phyloP scores from a whole-genome alignment of 2,329 filamentous ascomycete genomes.

The Diplocarpon rosae region DNA sequence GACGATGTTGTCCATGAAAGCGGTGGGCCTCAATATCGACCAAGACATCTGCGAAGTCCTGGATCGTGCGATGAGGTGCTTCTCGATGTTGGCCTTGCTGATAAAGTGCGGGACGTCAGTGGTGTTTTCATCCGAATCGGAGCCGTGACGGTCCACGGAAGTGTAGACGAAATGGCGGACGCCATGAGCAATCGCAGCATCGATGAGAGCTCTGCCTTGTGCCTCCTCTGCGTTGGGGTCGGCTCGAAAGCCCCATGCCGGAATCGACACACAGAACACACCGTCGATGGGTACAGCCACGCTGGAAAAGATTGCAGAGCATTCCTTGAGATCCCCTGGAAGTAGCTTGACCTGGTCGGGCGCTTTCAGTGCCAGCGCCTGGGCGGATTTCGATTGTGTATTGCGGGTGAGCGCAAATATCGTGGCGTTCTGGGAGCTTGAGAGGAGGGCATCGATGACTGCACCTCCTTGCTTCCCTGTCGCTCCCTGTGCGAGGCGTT shows the following conservation, averaged over 20 bases:
- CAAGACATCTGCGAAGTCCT: conserved; percentile 34
- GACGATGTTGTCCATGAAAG: conserved; percentile 40
- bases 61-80: conserved; percentile 36
- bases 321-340: conserved; percentile 2
- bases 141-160: conserved; percentile 45
- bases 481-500: conserved; percentile 29
- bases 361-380: too few species aligned
- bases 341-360: too few species aligned
- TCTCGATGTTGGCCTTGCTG: conserved; percentile 43
- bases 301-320: conserved; percentile 36
- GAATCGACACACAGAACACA: conserved; percentile 44
- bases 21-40: conserved; percentile 43
- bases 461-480: conserved; percentile 33
- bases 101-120: too few species aligned
- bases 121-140: conserved; percentile 24
- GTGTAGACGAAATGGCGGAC: conserved; percentile 46
- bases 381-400: conserved; percentile 32
- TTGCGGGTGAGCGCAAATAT: conserved; percentile 45
- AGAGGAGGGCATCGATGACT: conserved; percentile 27
- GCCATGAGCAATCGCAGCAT: conserved; percentile 37
- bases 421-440: conserved; percentile 16
- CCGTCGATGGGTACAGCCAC: conserved; percentile 37
- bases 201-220: conserved; percentile 41
- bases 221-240: conserved; percentile 26
- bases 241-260: conserved; percentile 7